phyloP scores from a whole-genome alignment of 2,329 filamentous ascomycete species.

The Pyrenophora seminiperda region DNA sequence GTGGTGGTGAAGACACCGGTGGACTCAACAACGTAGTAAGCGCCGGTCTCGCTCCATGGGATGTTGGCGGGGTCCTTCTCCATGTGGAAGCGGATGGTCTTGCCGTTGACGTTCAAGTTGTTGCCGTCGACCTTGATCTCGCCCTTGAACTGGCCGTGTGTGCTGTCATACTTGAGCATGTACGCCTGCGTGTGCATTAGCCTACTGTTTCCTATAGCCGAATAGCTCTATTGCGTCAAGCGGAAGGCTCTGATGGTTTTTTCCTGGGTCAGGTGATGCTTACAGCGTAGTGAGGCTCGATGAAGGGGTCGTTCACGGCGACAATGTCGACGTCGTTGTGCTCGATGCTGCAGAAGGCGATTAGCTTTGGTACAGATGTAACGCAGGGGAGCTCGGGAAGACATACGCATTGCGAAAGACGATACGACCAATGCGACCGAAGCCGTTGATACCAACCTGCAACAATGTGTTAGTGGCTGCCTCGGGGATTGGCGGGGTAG shows the following conservation, averaged over 20 bases:
- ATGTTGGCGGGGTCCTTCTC: slow-evolving; percentile 90
- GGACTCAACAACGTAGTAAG: slow-evolving; percentile 94
- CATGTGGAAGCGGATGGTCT: slow-evolving; percentile 91
- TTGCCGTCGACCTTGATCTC: slow-evolving; percentile 75
- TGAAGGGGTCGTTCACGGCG: slow-evolving; percentile 99
- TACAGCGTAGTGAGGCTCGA: slow-evolving; percentile 96
- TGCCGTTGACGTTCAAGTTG: slow-evolving; percentile 86
- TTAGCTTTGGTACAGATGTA: slow-evolving; percentile 22
- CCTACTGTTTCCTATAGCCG: neutral
- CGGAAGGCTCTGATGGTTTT: neutral
- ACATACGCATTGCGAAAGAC: slow-evolving; percentile 95
- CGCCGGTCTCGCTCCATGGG: slow-evolving; percentile 85
- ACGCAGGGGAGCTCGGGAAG: slow-evolving; percentile 5
- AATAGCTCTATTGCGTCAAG: neutral
- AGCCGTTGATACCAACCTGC: slow-evolving; percentile 97
- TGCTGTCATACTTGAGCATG: slow-evolving; percentile 99
- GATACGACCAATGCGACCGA: slow-evolving; percentile 99
- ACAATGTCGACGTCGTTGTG: slow-evolving; percentile 88
- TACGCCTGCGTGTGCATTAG: slow-evolving; percentile 71
- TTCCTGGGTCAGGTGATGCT: slow-evolving; percentile 52
- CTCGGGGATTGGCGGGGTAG: slow-evolving; percentile 25
- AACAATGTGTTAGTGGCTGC: slow-evolving; percentile 32
- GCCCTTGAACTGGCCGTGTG: slow-evolving; percentile 96
- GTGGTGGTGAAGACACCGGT: slow-evolving; percentile 99
- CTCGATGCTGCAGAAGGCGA: slow-evolving; percentile 65